These are phyloP conservation scores for Stevia rebaudiana DNA, from an alignment of 140 eudicot genomes.

Conservation along the genomic window DNA sequence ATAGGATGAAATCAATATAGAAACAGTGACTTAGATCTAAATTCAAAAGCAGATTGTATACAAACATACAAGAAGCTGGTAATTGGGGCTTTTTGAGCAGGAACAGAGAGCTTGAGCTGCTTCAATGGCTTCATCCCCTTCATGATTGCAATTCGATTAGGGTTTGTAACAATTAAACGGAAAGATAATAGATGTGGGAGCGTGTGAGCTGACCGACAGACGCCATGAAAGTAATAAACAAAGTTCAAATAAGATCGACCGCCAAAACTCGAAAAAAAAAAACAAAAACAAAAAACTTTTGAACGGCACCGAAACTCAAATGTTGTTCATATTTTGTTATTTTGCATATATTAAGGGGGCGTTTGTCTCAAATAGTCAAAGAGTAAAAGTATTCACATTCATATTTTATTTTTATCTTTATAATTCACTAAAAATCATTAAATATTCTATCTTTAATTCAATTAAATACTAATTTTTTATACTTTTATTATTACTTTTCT, in stretches of 20 bases:
- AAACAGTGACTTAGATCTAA: not conserved
- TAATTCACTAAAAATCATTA: too few relatives aligned
- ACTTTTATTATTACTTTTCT: too few relatives aligned
- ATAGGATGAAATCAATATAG: not conserved
- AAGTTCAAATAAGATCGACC: slow-evolving; percentile 27
- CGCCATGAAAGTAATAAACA: slow-evolving; percentile 32
- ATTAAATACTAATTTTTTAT: too few relatives aligned
- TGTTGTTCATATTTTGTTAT: too few relatives aligned
- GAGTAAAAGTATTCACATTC: too few relatives aligned
- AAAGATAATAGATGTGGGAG: slow-evolving; percentile 10
- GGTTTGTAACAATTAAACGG: slow-evolving; percentile 18
- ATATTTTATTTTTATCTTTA: too few relatives aligned
- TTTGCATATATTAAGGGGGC: too few relatives aligned
- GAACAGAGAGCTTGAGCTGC: slow-evolving; percentile 92
- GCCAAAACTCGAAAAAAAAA: slow-evolving; percentile 19
- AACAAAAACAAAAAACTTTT: too few relatives aligned
- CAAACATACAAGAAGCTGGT: slow-evolving; percentile 63
- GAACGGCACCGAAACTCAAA: slow-evolving; percentile 29
- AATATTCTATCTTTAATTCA: too few relatives aligned
- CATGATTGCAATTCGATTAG: slow-evolving; percentile 35
- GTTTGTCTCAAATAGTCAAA: too few relatives aligned
- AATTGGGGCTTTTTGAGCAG: slow-evolving; percentile 75
- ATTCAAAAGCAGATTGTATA: not conserved
- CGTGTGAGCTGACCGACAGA: slow-evolving; percentile 22
- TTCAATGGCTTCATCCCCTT: slow-evolving; percentile 73